These are phyloP conservation scores for Pleurotus tuber-regium DNA, from an alignment of 768 basidiomycete species.

Conservation along the genomic window DNA sequence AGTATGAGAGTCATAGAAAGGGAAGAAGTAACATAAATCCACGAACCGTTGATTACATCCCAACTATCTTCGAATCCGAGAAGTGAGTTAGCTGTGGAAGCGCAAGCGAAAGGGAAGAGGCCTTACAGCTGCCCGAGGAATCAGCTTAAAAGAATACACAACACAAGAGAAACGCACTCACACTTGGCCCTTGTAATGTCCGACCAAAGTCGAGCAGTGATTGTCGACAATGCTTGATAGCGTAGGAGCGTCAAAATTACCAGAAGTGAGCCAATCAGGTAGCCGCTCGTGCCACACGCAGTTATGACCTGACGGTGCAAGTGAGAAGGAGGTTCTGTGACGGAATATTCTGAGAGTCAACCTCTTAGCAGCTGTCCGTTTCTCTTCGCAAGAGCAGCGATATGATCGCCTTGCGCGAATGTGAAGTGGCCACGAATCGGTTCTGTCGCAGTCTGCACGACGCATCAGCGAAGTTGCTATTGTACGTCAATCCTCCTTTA, in stretches of 20 bases:
- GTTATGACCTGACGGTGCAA: conserved; percentile 22
- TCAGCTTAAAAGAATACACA: not conserved
- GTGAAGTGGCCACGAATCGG: conserved; percentile 31
- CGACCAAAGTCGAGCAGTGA: conserved; percentile 33
- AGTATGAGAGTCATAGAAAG: not conserved
- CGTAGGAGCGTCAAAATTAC: conserved; percentile 24
- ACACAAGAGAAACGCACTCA: conserved; percentile 15
- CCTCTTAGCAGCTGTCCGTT: conserved; percentile 37
- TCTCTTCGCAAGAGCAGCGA: conserved; percentile 30
- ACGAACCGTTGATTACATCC: conserved; percentile 50
- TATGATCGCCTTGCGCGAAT: conserved; percentile 30
- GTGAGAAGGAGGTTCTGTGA: not conserved
- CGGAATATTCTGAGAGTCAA: not conserved
- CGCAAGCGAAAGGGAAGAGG: not conserved
- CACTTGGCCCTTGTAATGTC: conserved; percentile 38
- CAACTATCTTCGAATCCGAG: conserved; percentile 32
- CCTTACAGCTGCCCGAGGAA: not conserved
- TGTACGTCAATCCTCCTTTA: conserved; percentile 17
- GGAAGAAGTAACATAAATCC: not conserved
- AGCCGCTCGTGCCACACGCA: conserved; percentile 44
- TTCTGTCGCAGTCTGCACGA: conserved; percentile 37
- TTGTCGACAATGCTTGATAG: conserved; percentile 29
- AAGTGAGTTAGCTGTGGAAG: conserved; percentile 16
- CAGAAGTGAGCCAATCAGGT: conserved; percentile 34
- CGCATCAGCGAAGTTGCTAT: not conserved